Evolutionary conservation across 805 yeast species (phyloP).

Genomic region (Lipomyces yamadae): DNA sequence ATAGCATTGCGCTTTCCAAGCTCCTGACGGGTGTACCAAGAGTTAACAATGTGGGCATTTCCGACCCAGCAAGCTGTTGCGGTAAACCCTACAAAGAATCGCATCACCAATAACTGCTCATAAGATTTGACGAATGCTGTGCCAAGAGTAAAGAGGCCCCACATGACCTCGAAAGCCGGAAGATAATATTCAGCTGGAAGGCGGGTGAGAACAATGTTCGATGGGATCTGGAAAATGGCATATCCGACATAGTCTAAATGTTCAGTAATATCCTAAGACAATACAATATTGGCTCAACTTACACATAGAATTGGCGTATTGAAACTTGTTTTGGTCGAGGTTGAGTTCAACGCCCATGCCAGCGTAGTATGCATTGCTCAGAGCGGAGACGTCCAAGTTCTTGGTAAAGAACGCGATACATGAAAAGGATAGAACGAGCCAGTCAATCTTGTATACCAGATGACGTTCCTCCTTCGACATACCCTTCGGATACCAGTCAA

Average conservation of each 20-base stretch:
- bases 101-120: conserved; percentile 44
- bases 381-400: conserved; percentile 63
- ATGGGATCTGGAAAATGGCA: conserved; percentile 49
- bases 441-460: conserved; percentile 60
- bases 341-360: conserved; percentile 62
- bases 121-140: conserved; percentile 44
- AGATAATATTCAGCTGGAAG: conserved; percentile 51
- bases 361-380: conserved; percentile 69
- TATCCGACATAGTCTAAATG: conserved; percentile 45
- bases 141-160: conserved; percentile 46
- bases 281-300: neutral
- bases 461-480: conserved; percentile 53
- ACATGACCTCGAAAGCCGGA: conserved; percentile 48
- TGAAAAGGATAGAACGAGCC: conserved; percentile 59
- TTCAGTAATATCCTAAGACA: conserved; percentile 49
- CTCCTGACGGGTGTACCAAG: conserved; percentile 63
- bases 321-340: conserved; percentile 67
- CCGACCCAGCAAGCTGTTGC: conserved; percentile 55
- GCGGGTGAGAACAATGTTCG: conserved; percentile 45
- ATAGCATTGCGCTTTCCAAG: conserved; percentile 63
- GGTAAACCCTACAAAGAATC: conserved; percentile 51
- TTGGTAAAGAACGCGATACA: conserved; percentile 71
- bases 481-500: conserved; percentile 26
- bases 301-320: conserved; percentile 50
- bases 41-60: conserved; percentile 48